Conservation (phyloP, 345 rosid species). For the Brassica napus region DNA sequence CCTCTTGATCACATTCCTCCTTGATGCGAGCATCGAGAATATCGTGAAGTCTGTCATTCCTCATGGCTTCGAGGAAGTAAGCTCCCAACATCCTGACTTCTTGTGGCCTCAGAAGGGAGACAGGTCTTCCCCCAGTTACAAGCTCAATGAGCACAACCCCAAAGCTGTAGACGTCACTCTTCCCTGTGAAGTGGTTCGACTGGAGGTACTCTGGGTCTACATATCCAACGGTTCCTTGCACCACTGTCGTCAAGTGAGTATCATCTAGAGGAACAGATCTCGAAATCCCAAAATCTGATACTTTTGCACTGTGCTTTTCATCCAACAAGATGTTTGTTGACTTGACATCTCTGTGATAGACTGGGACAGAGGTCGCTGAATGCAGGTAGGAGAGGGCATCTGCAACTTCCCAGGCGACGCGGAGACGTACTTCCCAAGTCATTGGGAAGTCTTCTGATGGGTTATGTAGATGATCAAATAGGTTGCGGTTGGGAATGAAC, state of each 20-base stretch:
- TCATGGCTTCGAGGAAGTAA: conserved; percentile 39
- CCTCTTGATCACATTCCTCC: conserved; percentile 21
- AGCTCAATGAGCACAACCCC: conserved; percentile 47
- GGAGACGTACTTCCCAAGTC: conserved; percentile 44
- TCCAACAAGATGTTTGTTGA: conserved; percentile 47
- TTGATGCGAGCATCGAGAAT: conserved; percentile 36
- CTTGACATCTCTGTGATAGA: conserved; percentile 53
- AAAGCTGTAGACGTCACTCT: conserved; percentile 39
- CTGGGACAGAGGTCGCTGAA: conserved; percentile 43
- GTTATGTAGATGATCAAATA: conserved; percentile 45
- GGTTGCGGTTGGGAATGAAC: conserved; percentile 45
- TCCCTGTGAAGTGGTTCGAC: conserved; percentile 36
- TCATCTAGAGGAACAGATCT: conserved; percentile 45
- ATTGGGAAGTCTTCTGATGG: conserved; percentile 14
- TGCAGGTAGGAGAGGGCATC: conserved; percentile 46
- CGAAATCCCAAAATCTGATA: conserved; percentile 57
- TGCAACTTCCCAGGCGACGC: conserved; percentile 42
- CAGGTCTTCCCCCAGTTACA: conserved; percentile 40
- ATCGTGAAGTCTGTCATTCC: conserved; percentile 33
- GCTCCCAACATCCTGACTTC: conserved; percentile 37
- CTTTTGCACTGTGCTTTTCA: conserved; percentile 37
- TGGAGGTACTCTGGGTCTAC: conserved; percentile 38
- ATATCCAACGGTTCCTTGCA: conserved; percentile 40
- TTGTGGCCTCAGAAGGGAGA: conserved; percentile 34
- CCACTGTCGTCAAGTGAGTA: conserved; percentile 44